phyloP scores from a whole-genome alignment of 139 green algal species.

The Picochlorum sp. region DNA sequence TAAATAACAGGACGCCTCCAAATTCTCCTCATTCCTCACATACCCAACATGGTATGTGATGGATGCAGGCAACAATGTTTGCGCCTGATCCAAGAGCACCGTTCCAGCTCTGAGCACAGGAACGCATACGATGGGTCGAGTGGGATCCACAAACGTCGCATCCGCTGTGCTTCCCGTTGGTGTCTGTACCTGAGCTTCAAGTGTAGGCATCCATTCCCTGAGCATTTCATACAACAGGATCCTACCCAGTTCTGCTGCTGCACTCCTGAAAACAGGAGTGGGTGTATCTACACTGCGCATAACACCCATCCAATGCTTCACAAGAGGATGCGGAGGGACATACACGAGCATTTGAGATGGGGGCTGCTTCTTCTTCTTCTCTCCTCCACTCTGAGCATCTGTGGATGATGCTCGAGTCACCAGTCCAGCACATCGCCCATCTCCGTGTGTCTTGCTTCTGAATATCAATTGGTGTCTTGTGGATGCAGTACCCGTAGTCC shows the following conservation, averaged over 20 bases:
- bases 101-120: constrained; percentile 84
- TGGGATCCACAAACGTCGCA: constrained; percentile 69
- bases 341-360: constrained; percentile 50
- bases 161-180: constrained; percentile 72
- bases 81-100: constrained; percentile 74
- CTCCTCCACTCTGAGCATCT: no score
- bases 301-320: constrained; percentile 96
- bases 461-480: no score
- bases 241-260: constrained; percentile 81
- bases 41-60: constrained; percentile 88
- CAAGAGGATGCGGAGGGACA: constrained; percentile 88
- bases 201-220: constrained; percentile 76
- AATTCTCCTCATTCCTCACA: constrained; percentile 73
- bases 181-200: constrained; percentile 71
- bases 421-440: no score
- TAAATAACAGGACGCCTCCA: constrained; percentile 78
- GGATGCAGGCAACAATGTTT: constrained; percentile 58
- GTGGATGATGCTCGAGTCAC: no score
- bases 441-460: no score
- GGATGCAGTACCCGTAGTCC: no score
- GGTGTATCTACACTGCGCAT: constrained; percentile 74
- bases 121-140: constrained; percentile 79
- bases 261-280: constrained; percentile 68
- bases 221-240: constrained; percentile 85
- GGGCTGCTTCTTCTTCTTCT: neutral